Conservation (phyloP, 305 asterid genomes). For the Solanum hybrid region DNA sequence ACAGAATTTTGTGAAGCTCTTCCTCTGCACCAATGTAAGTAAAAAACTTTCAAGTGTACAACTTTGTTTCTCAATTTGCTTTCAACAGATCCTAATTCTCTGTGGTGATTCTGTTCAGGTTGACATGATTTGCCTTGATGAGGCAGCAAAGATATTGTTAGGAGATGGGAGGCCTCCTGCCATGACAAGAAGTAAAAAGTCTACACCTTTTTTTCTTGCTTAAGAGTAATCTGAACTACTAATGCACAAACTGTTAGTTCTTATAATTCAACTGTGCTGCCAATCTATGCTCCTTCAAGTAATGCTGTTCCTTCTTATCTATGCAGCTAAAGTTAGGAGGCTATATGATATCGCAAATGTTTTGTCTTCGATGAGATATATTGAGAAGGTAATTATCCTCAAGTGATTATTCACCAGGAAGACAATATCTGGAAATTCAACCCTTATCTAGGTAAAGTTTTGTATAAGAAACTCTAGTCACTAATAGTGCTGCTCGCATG, state of each 20-base stretch:
- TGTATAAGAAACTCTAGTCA: not conserved
- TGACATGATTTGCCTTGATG: constrained; percentile 89
- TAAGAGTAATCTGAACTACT: not conserved
- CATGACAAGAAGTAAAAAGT: constrained; percentile 72
- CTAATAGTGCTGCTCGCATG: not conserved
- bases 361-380: constrained; percentile 84
- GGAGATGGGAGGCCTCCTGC: constrained; percentile 77
- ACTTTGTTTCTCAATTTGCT: not conserved
- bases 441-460: not conserved
- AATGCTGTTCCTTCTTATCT: not conserved
- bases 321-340: constrained; percentile 90
- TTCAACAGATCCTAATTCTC: not conserved
- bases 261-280: not conserved
- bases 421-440: not conserved
- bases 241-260: not conserved
- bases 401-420: no score
- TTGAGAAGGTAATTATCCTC: constrained; percentile 68
- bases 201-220: not conserved
- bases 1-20: constrained; percentile 85
- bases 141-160: constrained; percentile 89
- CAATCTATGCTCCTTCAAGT: not conserved
- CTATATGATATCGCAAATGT: constrained; percentile 91
- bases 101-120: constrained; percentile 28
- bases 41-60: not conserved
- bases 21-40: constrained; percentile 85